Conservation (phyloP, 306 rosid species). For the Castanopsis chinensis region DNA sequence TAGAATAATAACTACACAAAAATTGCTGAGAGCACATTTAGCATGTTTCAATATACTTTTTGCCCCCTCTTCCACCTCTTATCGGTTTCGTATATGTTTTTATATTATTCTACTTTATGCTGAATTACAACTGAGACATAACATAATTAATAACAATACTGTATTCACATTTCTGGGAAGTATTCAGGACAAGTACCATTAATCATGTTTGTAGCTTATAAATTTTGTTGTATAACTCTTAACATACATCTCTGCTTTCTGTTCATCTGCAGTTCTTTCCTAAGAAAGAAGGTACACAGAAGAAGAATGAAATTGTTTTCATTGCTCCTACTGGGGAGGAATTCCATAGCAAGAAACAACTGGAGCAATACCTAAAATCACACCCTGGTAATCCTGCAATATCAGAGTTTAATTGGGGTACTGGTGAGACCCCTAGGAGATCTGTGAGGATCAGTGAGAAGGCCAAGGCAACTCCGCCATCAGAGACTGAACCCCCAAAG, state of each 20-base stretch:
- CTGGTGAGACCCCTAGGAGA: slow-evolving; percentile 90
- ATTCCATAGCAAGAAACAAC: slow-evolving; percentile 52
- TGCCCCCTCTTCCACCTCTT: neutral
- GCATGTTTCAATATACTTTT: neutral
- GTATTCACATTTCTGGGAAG: neutral
- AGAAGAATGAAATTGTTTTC: slow-evolving; percentile 68
- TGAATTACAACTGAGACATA: neutral
- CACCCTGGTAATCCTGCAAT: slow-evolving; percentile 69
- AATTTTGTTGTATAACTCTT: slow-evolving; percentile 7
- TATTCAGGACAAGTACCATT: neutral
- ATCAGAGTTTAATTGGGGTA: slow-evolving; percentile 88
- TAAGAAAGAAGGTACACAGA: slow-evolving; percentile 72
- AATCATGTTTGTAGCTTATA: neutral
- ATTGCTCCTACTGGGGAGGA: slow-evolving; percentile 90
- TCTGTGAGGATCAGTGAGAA: slow-evolving; percentile 84
- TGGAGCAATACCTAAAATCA: slow-evolving; percentile 83
- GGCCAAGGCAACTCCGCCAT: slow-evolving; percentile 64
- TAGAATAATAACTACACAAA: neutral
- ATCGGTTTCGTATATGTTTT: neutral
- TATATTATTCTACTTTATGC: neutral
- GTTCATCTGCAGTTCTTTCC: slow-evolving; percentile 58
- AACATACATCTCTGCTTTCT: neutral
- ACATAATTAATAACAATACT: neutral
- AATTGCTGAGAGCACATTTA: neutral
- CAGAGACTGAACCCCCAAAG: slow-evolving; percentile 52